Evolutionary conservation across 1,139 yeast genomes (phyloP), one percentile per base, ranked within the genome.

Genomic region (Pichia sp.): DNA sequence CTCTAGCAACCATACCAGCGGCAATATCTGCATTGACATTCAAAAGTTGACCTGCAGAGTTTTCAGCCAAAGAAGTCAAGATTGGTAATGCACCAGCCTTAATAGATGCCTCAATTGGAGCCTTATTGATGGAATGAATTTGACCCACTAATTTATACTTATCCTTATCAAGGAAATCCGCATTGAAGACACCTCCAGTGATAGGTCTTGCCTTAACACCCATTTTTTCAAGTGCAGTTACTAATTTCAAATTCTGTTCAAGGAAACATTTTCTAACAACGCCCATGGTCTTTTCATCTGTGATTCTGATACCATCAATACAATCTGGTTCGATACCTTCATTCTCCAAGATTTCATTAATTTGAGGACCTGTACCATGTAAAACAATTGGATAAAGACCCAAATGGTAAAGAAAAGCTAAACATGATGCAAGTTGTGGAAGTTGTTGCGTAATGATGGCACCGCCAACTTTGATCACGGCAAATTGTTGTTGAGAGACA

Each of bases 291-390:
- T 81, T 78, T 41, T 87, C 81, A 59, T 93, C 94, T 19, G 99
- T 91, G 59, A 91, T 86, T 55, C 99, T 77, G 52, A 93, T 91
- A 14, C 99, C 99, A 56, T 91, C 97, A 46, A 81, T 83, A 59
- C 93, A 91, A 49, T 84, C 88, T 2, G 99, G 98, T 58, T 85
- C 96, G 28, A 93, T 87, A 21, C 96, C 96, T 60, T 86, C 95
- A 35, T 81, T 79, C 62, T 91, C 98, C 45, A 91, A 71, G 49
- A 87, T 74, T 52, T 84, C 94, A 57, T 91, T 91, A 63, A 91
- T 93, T 63, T 91, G 99, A 11, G 99, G 99, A 19, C 99, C 99
- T 2, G 98, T 91, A 29, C 99, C 99, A 58, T 91, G 99, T 43
- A 93, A 72, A 17, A 91, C 95, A 46, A 91, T 86, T 16, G 99